Base-by-base conservation (phyloP, 345 rosid species). In the Brassica napus region DNA sequence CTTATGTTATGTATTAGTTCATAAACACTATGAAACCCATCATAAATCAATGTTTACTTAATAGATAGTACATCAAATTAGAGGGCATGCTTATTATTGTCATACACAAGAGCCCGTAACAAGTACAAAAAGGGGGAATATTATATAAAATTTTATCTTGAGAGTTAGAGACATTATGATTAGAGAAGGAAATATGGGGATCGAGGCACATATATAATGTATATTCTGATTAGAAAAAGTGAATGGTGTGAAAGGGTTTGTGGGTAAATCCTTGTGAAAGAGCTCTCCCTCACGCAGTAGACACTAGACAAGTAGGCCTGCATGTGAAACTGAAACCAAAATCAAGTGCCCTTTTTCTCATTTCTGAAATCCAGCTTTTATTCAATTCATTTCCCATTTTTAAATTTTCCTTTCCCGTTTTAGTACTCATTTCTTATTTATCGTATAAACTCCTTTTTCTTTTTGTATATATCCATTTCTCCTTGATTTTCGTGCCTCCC, bases 301-400 rank as follows among this genome's bases (percentile, higher is more conserved):
- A 65, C 77, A 78, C 54, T n/a, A 65, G 77, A 72, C 81, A 78
- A 72, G 58, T 78, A 79, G 82, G 82, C 82, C 73, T 79, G 82
- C 77, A 67, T 79, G 82, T 79, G 82, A 73, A 66, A 5, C 78
- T 79, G 63, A 79, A 62, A 62, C n/a, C 69, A 49, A 47, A 65
- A 79, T 79, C 78, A 12, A 73, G 82, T 79, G 78, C 74, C 60
- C 69, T 67, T 73, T 59, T 60, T 24, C 74, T 70, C 24, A 16
- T 72, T 72, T 72, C 57, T 24, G 10, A 60, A 58, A 0, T 60
- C 16, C 67, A 23, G 26, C 60, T 73, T 14, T 72, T 54, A 32
- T 5, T 52, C 14, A 15, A 39, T 39, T 61, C 16, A 15, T 37
- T 39, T 71, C 35, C 66, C 21, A 63, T 63, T 34, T 65, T 10